Evolutionary conservation across 2,329 filamentous ascomycete genomes (phyloP).

Genomic region (Aspergillus proliferans): DNA sequence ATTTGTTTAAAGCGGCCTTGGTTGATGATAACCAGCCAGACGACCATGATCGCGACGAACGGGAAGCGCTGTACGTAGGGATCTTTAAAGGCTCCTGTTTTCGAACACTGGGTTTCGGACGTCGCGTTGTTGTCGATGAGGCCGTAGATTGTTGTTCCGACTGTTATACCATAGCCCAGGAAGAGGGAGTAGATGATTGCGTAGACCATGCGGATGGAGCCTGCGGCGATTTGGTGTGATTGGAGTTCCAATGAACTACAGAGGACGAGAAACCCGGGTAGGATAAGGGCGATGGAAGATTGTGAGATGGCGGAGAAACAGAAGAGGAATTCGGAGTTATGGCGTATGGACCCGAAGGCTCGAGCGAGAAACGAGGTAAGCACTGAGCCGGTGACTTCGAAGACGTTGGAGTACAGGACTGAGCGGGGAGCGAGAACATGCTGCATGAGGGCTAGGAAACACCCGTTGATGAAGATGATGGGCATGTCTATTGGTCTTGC

Average conservation of each 20-base stretch:
- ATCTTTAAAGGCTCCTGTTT: constrained; percentile 44
- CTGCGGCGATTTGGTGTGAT: constrained; percentile 62
- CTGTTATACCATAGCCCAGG: constrained; percentile 65
- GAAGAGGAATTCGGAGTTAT: constrained; percentile 42
- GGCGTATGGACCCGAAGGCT: constrained; percentile 47
- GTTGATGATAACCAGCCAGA: constrained; percentile 72
- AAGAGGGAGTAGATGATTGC: constrained; percentile 68
- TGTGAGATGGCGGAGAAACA: constrained; percentile 68
- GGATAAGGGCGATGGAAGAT: constrained; percentile 67
- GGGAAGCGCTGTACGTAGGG: constrained; percentile 53
- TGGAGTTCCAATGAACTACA: constrained; percentile 61
- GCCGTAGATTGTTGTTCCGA: constrained; percentile 59
- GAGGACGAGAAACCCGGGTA: constrained; percentile 62
- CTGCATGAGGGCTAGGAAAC: constrained; percentile 66
- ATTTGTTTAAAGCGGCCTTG: constrained; percentile 74
- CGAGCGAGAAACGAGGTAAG: constrained; percentile 63
- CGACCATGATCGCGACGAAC: constrained; percentile 66
- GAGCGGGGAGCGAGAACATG: constrained; percentile 68
- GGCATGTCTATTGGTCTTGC: constrained; percentile 73
- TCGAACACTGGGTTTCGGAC: constrained; percentile 41
- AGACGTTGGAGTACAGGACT: constrained; percentile 59
- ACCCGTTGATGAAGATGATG: constrained; percentile 68
- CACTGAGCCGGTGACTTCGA: constrained; percentile 58
- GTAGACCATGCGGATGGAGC: constrained; percentile 68
- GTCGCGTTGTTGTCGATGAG: constrained; percentile 53